These are phyloP conservation scores for Suillus brevipes DNA, from an alignment of 768 basidiomycete species.

Conservation along the genomic window DNA sequence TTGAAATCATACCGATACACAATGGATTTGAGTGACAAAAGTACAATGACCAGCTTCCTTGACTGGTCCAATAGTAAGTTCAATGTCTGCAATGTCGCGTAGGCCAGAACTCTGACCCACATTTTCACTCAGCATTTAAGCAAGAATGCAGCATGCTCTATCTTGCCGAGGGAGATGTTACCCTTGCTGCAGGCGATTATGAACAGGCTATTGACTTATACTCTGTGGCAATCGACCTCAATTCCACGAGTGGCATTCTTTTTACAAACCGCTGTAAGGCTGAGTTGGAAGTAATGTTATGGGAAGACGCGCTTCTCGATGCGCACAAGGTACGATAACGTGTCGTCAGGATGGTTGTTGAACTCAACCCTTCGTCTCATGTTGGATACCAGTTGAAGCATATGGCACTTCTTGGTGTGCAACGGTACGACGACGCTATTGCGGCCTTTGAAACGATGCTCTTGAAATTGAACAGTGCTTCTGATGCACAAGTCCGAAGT, in stretches of 20 bases:
- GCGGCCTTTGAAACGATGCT: conserved; percentile 16
- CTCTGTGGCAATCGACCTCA: conserved; percentile 13
- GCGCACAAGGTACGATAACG: neutral
- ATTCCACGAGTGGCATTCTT: conserved; percentile 1
- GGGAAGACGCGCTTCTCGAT: conserved; percentile 8
- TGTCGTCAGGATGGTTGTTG: conserved; percentile 8
- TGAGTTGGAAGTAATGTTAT: neutral
- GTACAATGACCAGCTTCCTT: neutral
- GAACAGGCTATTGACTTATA: conserved; percentile 18
- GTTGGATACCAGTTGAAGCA: conserved; percentile 21
- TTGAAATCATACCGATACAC: neutral
- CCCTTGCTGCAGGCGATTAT: conserved; percentile 6
- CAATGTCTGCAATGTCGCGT: too few relatives aligned
- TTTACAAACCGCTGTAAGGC: conserved; percentile 20
- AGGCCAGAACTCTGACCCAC: too few relatives aligned
- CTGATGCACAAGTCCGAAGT: too few relatives aligned
- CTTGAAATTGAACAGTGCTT: neutral
- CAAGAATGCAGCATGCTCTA: neutral
- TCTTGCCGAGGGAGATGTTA: neutral
- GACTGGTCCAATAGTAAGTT: too few relatives aligned
- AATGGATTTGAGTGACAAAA: neutral
- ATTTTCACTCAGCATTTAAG: neutral
- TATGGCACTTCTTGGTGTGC: conserved; percentile 3
- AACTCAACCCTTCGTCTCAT: conserved; percentile 14
- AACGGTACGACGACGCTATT: conserved; percentile 16